phyloP scores from a whole-genome alignment of 176 grass and related monocot species.

The Olyra latifolia region DNA sequence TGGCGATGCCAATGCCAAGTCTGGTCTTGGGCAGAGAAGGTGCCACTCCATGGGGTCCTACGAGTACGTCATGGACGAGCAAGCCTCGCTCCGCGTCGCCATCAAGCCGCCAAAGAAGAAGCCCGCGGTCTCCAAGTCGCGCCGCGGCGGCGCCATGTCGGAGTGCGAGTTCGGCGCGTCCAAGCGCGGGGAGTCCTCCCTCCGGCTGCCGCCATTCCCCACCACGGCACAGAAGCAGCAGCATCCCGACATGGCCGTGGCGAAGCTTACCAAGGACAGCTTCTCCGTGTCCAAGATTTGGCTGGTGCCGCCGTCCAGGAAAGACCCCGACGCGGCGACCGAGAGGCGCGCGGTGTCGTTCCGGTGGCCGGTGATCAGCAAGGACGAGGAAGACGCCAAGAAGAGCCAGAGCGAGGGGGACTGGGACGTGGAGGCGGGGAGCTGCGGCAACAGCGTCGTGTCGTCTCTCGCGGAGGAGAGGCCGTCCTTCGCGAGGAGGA shows the following conservation, averaged over 20 bases:
- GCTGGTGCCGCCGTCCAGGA: constrained; percentile 52
- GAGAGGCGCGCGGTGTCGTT: constrained; percentile 77
- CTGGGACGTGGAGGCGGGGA: constrained; percentile 78
- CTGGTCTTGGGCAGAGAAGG: constrained; percentile 52
- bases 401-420: constrained; percentile 64
- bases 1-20: constrained; percentile 20
- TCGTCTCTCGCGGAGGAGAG: constrained; percentile 62
- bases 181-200: constrained; percentile 44
- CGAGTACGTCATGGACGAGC: constrained; percentile 90
- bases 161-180: constrained; percentile 79
- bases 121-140: constrained; percentile 35
- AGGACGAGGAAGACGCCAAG: constrained; percentile 14
- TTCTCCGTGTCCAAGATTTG: constrained; percentile 89
- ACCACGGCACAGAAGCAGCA: neutral
- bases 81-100: constrained; percentile 54
- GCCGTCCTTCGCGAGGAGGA: constrained; percentile 80
- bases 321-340: constrained; percentile 10
- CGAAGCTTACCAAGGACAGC: constrained; percentile 70
- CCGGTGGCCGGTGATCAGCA: constrained; percentile 45
- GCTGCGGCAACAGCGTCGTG: constrained; percentile 48
- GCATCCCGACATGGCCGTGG: neutral
- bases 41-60: constrained; percentile 96
- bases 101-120: constrained; percentile 84
- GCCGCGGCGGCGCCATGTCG: constrained; percentile 63
- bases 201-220: constrained; percentile 26